Evolutionary conservation across 306 rosid species (phyloP).

Genomic region (Cicer chorassanicum): DNA sequence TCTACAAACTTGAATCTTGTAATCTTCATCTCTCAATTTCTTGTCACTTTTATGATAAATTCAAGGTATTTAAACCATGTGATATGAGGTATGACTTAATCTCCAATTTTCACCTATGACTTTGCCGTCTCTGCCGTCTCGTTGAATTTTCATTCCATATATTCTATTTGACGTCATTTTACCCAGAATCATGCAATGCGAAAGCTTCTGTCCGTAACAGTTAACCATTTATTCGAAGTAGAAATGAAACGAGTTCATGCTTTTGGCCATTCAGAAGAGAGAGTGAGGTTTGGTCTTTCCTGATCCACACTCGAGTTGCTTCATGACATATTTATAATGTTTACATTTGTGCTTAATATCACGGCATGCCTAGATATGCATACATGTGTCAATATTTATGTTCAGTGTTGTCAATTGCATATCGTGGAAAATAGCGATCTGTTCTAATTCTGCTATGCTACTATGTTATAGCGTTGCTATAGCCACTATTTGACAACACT

Average conservation of each 20-base stretch:
- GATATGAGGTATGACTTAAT: background rate
- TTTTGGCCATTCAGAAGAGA: background rate
- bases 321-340: constrained; percentile 3
- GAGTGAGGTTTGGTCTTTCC: constrained; percentile 4
- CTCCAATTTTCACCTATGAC: background rate
- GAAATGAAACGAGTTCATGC: constrained; percentile 4
- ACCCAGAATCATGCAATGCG: background rate
- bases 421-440: too few species aligned
- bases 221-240: constrained; percentile 7
- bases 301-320: background rate
- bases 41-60: background rate
- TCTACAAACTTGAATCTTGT: background rate
- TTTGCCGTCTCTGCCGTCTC: background rate
- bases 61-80: background rate
- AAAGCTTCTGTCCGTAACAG: background rate
- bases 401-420: background rate
- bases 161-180: background rate
- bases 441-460: too few species aligned
- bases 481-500: too few species aligned
- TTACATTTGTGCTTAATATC: background rate
- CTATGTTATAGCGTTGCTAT: too few species aligned
- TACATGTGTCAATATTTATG: background rate
- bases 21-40: background rate
- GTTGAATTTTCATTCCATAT: constrained; percentile 12
- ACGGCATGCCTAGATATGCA: background rate